Percentiles rank a stretch among this genome's conserved stretches.
These are phyloP conservation scores for Myxozyma geophila DNA, from an alignment of 805 yeast species.

Conservation along the genomic window DNA sequence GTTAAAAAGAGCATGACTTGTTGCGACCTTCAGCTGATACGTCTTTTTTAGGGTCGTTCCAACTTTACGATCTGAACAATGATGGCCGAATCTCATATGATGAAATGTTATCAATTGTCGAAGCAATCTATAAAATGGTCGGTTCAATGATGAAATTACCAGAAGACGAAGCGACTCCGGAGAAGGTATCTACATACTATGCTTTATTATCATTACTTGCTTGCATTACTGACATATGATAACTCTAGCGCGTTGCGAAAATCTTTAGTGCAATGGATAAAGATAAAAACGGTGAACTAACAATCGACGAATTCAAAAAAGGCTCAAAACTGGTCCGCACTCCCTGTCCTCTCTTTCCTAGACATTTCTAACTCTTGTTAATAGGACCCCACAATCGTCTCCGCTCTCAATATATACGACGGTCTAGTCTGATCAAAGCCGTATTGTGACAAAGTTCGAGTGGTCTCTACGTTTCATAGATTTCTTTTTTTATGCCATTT, in stretches of 20 bases:
- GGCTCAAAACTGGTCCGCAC: conserved; percentile 64
- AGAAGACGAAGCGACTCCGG: conserved; percentile 92
- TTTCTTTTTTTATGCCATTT: neutral
- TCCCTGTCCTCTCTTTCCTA: neutral
- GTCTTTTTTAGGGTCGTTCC: conserved; percentile 74
- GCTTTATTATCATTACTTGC: neutral
- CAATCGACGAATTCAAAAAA: conserved; percentile 82
- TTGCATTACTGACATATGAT: neutral
- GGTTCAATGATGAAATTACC: conserved; percentile 90
- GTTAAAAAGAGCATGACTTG: neutral
- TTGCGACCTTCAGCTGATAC: neutral
- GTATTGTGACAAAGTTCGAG: too few species aligned
- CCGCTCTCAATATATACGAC: conserved; percentile 37
- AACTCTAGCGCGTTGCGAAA: conserved; percentile 64
- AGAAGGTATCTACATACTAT: conserved; percentile 47
- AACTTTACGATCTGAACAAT: conserved; percentile 78
- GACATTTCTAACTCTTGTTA: neutral
- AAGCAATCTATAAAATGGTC: conserved; percentile 90
- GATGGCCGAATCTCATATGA: conserved; percentile 76
- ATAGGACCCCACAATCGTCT: conserved; percentile 38
- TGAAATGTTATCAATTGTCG: conserved; percentile 79
- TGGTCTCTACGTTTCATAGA: neutral
- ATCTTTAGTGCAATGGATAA: conserved; percentile 77
- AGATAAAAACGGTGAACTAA: conserved; percentile 67
- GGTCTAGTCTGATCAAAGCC: conserved; percentile 25